Evolutionary conservation across 2,329 filamentous ascomycete genomes (phyloP).

Genomic region (Pseudogymnoascus sp.): DNA sequence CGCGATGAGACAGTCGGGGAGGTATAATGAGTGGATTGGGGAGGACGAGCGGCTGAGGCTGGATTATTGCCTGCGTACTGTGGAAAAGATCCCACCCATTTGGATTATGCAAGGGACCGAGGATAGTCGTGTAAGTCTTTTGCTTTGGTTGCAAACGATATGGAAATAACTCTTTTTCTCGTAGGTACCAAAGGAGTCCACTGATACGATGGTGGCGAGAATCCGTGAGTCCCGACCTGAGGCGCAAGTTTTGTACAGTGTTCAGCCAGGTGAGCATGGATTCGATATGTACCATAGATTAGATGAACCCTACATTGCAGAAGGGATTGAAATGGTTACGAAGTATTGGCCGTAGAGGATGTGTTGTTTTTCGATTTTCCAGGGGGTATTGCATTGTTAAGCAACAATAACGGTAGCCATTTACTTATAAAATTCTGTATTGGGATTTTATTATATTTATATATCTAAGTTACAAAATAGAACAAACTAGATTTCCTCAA

Average conservation of each 20-base stretch:
- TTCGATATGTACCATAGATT: slow-evolving; percentile 9
- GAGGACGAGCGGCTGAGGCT: not conserved
- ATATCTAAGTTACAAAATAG: not conserved
- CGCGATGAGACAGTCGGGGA: not conserved
- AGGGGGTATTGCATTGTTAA: not conserved
- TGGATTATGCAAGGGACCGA: not conserved
- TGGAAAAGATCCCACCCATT: not conserved
- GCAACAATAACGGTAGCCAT: not conserved
- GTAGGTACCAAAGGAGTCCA: not conserved
- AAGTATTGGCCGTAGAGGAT: not conserved
- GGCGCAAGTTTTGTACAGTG: not conserved
- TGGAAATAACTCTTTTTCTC: not conserved
- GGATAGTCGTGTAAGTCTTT: not conserved
- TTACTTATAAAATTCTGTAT: not conserved
- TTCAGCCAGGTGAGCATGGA: slow-evolving; percentile 12
- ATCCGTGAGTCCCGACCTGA: not conserved
- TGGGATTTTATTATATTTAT: not conserved
- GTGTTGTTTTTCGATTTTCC: not conserved
- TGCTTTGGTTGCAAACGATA: not conserved
- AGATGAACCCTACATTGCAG: not conserved
- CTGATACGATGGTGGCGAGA: not conserved
- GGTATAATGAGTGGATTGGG: not conserved
- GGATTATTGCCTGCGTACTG: not conserved
- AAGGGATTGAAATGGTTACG: not conserved
- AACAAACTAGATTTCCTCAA: not conserved